Evolutionary conservation across 805 yeast species (phyloP), one percentile per base, ranked within the genome.

Genomic region (Schwanniomyces polymorphus): DNA sequence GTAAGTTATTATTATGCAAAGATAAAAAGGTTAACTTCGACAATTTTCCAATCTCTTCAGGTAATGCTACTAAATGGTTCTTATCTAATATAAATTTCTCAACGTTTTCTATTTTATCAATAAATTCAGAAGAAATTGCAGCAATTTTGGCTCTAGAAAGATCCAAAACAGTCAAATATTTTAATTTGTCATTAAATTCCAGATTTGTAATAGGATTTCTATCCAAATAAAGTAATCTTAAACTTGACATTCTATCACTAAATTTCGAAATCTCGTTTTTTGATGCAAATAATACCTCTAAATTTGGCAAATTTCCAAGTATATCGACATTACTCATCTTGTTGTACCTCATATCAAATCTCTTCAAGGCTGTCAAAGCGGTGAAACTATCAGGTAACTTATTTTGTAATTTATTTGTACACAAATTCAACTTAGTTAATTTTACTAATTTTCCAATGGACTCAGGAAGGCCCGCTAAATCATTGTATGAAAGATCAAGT

Each of bases 121-220:
- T 74, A 48, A 91, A 80, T 14, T 78, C 80, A 7, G 80, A 74
- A 0, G 91, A 85, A 26, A 94, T 71, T 6, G 88, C 75, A 0
- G 97, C 81, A 42, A 94, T 70, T 57, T 88, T 90, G 1, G 97
- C 97, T 58, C 86, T 87, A 8, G 88, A 81, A 44, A 94, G 70
- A 51, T 90, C 90, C 42, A 94, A 73, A 14, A 83, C 81, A 1
- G 90, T 84, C 62, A 91, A 72, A 51, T 80, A 76, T 9, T 75
- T 72, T 63, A 88, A 79, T 18, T 75, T 63, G 28, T 79, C 80
- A 31, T 67, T 69, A 51, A 84, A 78, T 26, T 72, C 72, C 52
- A 88, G 76, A 47, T 80, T 76, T 0, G 97, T 90, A 46, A 91
- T 80, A 5, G 97, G 97, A 62, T 91, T 91, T 60, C 86, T 80